Evolutionary conservation across 2,329 filamentous ascomycete species (phyloP), one percentile per base, ranked within the genome.

Genomic region (Fusarium goolgardi): DNA sequence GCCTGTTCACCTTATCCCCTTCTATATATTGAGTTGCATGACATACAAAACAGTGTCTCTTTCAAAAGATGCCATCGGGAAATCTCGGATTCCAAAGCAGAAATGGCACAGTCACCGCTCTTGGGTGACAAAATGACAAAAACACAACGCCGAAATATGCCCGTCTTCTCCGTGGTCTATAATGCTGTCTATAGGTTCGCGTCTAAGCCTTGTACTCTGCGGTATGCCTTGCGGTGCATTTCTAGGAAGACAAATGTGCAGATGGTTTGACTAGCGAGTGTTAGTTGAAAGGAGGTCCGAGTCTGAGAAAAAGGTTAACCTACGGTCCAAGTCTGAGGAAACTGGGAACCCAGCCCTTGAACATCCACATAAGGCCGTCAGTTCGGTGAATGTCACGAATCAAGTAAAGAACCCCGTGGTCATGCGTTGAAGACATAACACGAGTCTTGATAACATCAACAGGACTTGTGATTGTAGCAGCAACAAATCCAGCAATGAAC

Each of bases 401-500:
- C 23, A 94, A 78, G 57, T 81, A 82, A 5, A 86, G 67, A 31
- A 96, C 79, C 27, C 85, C 82, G 65, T 81, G 75, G 64, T 81
- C 77, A 41, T 81, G 77, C 49, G 80, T 79, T 25, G 89, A 86
- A 65, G 89, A 91, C 93, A 97, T 97, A 73, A 96, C 87, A 25
- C 92, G 85, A 12, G 93, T 97, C 84, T 96, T 96, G 80, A 97
- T 90, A 31, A 97, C 93, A 78, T 96, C 93, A 51, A 96, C 90
- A 1, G 93, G 93, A 59, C 89, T 93, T 70, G 92, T 96, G 15
- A 95, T 86, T 1, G 93, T 96, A 2, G 93, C 95, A 6, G 93
- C 93, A 9, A 94, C 90, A 63, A 96, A 89, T 12, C 93, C 93
- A 1, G 92, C 92, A 62, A 94, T 80, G 72, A 96, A 89, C 0